Evolutionary conservation across 2,329 filamentous ascomycete genomes (phyloP), one percentile per base, ranked within the genome.

Genomic region (Fusarium sp.): DNA sequence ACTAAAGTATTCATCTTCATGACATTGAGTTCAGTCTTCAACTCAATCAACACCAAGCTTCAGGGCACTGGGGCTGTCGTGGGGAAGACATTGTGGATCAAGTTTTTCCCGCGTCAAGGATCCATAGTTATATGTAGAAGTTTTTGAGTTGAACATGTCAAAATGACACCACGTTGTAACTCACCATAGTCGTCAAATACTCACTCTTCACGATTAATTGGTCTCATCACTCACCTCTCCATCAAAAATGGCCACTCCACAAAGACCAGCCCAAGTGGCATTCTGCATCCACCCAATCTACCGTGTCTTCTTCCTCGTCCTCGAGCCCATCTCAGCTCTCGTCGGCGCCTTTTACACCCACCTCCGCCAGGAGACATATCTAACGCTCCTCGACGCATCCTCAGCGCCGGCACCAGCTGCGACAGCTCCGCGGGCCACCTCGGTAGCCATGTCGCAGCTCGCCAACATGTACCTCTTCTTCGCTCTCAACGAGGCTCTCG

Each of bases 391-490:
- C 3, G 79, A 90, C 71, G 78, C 83, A 26, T 68, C 79, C 4
- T 83, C 85, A 7, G 79, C 55, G 62, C 77, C 85, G 7, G 79
- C 55, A 62, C 77, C 63, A 3, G 42, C 73, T 3, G 26, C 68
- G 5, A 42, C 75, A 24, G 74, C 88, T 7, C 85, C 89, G 2
- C 77, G 83, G 32, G 83, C 82, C 36, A 90, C 89, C 1, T 83
- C 85, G 9, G 85, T 93, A 56, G 86, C 87, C 36, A 80, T 93
- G 69, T 86, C 87, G 15, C 91, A 94, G 77, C 83, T 94, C 29
- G 89, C 89, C 39, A 93, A 92, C 75, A 80, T 93, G 61, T 94
- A 93, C 77, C 75, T 93, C 35, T 84, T 91, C 55, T 91, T 93
- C 75, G 86, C 89, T 52, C 76, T 94, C 70, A 92, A 90, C 77